phyloP scores from a whole-genome alignment of 1,139 yeast species.

The Wickerhamomyces sp. region DNA sequence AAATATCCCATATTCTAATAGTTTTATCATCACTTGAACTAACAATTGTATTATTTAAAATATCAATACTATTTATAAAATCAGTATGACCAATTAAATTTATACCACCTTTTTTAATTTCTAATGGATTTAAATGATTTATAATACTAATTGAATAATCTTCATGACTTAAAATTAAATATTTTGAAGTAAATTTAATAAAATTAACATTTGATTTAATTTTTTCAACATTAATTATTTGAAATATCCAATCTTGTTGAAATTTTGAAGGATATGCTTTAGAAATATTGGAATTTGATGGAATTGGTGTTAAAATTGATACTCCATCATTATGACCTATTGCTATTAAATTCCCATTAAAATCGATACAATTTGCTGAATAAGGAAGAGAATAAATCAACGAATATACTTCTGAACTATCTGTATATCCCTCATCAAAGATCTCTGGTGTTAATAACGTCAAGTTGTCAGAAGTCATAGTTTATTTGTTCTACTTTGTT shows the following conservation, averaged over 20 bases:
- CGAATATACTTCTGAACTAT: conserved; percentile 17
- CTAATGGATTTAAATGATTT: conserved; percentile 18
- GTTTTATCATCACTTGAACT: conserved; percentile 29
- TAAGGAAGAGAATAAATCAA: conserved; percentile 11
- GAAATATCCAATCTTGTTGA: conserved; percentile 23
- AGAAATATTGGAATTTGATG: conserved; percentile 16
- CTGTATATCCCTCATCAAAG: conserved; percentile 11
- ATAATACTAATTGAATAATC: conserved; percentile 15
- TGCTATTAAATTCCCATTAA: conserved; percentile 21
- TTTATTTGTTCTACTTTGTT: conserved; percentile 11
- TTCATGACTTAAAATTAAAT: conserved; percentile 14
- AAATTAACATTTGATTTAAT: conserved; percentile 8
- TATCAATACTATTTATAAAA: conserved; percentile 28
- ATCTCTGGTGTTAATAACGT: conserved; percentile 18
- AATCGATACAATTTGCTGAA: conserved; percentile 12
- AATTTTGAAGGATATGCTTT: conserved; percentile 17
- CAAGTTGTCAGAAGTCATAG: background rate
- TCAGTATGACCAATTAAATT: conserved; percentile 22
- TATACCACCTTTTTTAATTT: conserved; percentile 11
- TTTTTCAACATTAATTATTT: conserved; percentile 8
- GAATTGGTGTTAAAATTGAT: conserved; percentile 19
- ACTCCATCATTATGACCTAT: conserved; percentile 18
- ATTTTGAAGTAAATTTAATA: conserved; percentile 19
- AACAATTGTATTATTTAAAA: conserved; percentile 25
- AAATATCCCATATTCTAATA: conserved; percentile 27